These are phyloP conservation scores for Magnusiomyces suaveolens DNA, from an alignment of 1,139 yeast species.

Conservation along the genomic window DNA sequence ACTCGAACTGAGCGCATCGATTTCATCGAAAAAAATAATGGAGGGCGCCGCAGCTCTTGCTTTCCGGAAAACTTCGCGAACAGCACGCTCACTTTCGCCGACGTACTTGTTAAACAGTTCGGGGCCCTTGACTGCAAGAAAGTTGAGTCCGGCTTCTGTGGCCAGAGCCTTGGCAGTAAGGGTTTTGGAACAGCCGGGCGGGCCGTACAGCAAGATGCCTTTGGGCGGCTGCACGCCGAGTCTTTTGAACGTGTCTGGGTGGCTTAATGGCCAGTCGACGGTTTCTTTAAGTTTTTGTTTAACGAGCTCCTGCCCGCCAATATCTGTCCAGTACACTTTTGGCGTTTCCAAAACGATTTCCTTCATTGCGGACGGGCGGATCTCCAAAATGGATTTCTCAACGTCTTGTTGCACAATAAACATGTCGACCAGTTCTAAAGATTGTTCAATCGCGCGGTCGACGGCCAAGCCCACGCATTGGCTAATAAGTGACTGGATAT, in stretches of 20 bases:
- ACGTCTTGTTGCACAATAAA: constrained; percentile 45
- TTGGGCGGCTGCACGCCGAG: constrained; percentile 87
- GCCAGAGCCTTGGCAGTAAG: constrained; percentile 91
- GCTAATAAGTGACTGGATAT: constrained; percentile 73
- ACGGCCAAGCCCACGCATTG: constrained; percentile 85
- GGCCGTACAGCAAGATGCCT: constrained; percentile 84
- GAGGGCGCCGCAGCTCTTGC: constrained; percentile 93
- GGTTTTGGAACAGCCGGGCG: constrained; percentile 95
- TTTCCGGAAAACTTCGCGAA: constrained; percentile 79
- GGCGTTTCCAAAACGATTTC: constrained; percentile 93
- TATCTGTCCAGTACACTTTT: constrained; percentile 84
- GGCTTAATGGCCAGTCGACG: constrained; percentile 83
- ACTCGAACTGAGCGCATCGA: constrained; percentile 79
- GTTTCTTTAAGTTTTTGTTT: constrained; percentile 77
- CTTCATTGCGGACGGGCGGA: constrained; percentile 94
- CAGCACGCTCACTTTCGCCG: constrained; percentile 86
- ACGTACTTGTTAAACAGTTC: constrained; percentile 90
- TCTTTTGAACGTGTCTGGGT: constrained; percentile 61
- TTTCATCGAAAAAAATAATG: constrained; percentile 87
- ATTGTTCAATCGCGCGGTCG: constrained; percentile 42
- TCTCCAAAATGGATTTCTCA: constrained; percentile 57
- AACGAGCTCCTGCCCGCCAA: constrained; percentile 85
- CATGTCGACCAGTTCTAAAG: constrained; percentile 33
- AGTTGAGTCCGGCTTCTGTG: constrained; percentile 86
- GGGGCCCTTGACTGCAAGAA: constrained; percentile 91